Conservation (phyloP, 176 grass and related monocot species). For the Tillandsia fasciculata region DNA sequence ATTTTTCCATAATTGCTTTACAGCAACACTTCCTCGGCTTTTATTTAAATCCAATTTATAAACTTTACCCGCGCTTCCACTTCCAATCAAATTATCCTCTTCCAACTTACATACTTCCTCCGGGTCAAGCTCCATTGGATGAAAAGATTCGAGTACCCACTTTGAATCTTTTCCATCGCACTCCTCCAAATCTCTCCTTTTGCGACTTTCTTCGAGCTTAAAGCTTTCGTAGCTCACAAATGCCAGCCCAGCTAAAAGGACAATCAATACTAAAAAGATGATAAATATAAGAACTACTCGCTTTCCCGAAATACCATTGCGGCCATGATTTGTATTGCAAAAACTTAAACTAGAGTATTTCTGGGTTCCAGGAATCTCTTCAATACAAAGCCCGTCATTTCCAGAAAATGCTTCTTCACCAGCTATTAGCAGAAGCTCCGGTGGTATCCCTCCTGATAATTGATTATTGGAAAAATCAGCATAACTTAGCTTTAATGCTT, state of each 20-base stretch:
- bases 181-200: constrained; percentile 35
- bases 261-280: constrained; percentile 34
- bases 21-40: constrained; percentile 44
- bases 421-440: constrained; percentile 50
- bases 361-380: constrained; percentile 24
- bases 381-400: constrained; percentile 58
- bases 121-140: constrained; percentile 40
- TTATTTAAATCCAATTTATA: constrained; percentile 56
- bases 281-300: constrained; percentile 32
- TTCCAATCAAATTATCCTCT: constrained; percentile 46
- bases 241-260: constrained; percentile 40
- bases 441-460: constrained; percentile 68
- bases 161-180: constrained; percentile 28
- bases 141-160: constrained; percentile 55
- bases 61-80: constrained; percentile 56
- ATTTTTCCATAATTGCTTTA: constrained; percentile 53
- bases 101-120: constrained; percentile 48
- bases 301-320: constrained; percentile 24
- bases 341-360: constrained; percentile 42
- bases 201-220: constrained; percentile 47
- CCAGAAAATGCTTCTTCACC: constrained; percentile 67
- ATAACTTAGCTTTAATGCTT: constrained; percentile 60
- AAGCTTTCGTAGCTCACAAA: constrained; percentile 65
- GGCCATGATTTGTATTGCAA: constrained; percentile 37
- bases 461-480: constrained; percentile 75